phyloP scores from a whole-genome alignment of 2,329 filamentous ascomycete genomes.

The Trichoderma afroharzianum region DNA sequence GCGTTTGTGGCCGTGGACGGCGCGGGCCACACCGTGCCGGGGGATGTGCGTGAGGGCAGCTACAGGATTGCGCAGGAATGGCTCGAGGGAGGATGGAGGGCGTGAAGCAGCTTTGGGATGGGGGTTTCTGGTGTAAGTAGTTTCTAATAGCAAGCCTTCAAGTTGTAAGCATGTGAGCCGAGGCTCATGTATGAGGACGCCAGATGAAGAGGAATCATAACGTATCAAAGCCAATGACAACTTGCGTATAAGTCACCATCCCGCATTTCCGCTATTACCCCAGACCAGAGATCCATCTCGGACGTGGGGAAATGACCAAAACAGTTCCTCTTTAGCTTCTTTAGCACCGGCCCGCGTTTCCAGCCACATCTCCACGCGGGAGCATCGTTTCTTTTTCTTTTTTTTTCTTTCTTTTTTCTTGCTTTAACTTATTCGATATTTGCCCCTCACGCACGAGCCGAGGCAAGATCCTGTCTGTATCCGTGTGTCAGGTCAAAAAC shows the following conservation, averaged over 20 bases:
- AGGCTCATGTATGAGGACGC: neutral
- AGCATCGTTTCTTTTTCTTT: neutral
- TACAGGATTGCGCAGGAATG: constrained; percentile 23
- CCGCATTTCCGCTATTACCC: neutral
- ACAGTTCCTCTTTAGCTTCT: neutral
- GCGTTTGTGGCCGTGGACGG: constrained; percentile 24
- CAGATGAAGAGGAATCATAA: neutral
- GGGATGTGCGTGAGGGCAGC: constrained; percentile 19
- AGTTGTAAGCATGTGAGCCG: neutral
- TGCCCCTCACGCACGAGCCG: constrained; percentile 13
- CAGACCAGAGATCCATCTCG: neutral
- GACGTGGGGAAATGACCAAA: constrained; percentile 1
- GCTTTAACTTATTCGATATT: neutral
- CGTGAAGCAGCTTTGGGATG: neutral
- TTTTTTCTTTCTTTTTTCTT: neutral
- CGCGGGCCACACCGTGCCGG: constrained; percentile 24
- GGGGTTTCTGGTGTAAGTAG: neutral
- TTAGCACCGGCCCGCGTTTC: neutral
- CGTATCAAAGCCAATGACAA: neutral
- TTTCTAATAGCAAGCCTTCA: neutral
- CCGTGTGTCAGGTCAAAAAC: neutral
- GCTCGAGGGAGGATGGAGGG: constrained; percentile 19
- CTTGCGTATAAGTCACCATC: neutral
- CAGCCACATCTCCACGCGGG: neutral
- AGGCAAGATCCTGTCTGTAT: neutral